Evolutionary conservation across 2,329 filamentous ascomycete species (phyloP).

Genomic region (Pleurostoma richardsiae): DNA sequence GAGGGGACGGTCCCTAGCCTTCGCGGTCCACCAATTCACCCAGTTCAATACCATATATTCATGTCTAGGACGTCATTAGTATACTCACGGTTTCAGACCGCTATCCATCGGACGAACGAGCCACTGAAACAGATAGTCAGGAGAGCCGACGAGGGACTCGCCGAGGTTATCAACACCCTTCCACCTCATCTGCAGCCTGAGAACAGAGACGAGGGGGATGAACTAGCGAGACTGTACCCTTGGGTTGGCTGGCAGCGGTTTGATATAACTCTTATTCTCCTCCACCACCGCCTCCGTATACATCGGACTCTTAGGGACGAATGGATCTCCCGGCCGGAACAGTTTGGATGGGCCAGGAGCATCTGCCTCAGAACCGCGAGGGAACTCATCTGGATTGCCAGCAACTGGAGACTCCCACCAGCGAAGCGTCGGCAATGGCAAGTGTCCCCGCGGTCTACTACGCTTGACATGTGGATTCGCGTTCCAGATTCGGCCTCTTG

Average conservation of each 20-base stretch:
- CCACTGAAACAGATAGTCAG: slow-evolving; percentile 3
- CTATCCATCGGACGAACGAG: not conserved
- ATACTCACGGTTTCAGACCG: slow-evolving; percentile 6
- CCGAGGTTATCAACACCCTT: slow-evolving; percentile 9
- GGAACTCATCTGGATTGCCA: not conserved
- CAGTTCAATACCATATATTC: slow-evolving; percentile 7
- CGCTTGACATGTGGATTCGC: too few species aligned
- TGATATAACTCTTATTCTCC: slow-evolving; percentile 8
- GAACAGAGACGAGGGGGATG: not conserved
- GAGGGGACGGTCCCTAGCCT: not conserved
- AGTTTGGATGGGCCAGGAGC: not conserved
- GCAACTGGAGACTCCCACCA: not conserved
- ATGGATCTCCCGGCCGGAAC: not conserved
- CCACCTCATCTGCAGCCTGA: slow-evolving; percentile 8
- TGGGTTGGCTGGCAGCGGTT: slow-evolving; percentile 10
- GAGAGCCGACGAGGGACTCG: slow-evolving; percentile 6
- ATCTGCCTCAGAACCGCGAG: not conserved
- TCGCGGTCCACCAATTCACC: not conserved
- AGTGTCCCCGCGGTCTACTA: not conserved
- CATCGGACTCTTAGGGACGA: slow-evolving; percentile 4
- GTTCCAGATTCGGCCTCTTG: not conserved
- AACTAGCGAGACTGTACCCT: not conserved
- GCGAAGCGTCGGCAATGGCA: not conserved
- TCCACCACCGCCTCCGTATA: slow-evolving; percentile 7
- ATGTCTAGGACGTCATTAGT: slow-evolving; percentile 7